These are phyloP conservation scores for Peribolospora baueri DNA, from an alignment of 768 basidiomycete species.

Conservation along the genomic window DNA sequence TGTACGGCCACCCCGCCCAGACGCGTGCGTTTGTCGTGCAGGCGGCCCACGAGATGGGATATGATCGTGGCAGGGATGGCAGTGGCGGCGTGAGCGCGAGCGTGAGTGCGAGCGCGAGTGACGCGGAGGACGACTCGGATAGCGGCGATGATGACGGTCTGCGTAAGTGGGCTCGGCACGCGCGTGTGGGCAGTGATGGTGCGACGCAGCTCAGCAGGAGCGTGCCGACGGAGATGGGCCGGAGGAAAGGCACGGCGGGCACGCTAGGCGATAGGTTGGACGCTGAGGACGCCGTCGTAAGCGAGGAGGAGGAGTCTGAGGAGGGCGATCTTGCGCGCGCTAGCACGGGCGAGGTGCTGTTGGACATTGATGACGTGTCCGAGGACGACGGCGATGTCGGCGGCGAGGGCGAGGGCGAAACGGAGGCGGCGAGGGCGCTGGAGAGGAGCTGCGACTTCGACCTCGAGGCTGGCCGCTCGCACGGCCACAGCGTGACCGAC, in stretches of 20 bases:
- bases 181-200: not conserved
- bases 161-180: too few species aligned
- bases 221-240: not conserved
- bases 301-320: too few species aligned
- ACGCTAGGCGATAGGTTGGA: constrained; percentile 1
- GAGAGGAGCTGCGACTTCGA: constrained; percentile 6
- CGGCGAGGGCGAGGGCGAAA: not conserved
- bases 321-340: constrained; percentile 2
- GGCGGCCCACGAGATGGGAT: constrained; percentile 52
- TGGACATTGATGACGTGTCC: not conserved
- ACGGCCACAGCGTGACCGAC: constrained; percentile 8
- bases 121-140: too few species aligned
- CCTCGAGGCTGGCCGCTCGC: constrained; percentile 9
- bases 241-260: not conserved
- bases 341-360: constrained; percentile 9
- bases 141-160: too few species aligned
- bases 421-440: not conserved
- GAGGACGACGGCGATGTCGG: not conserved
- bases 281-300: too few species aligned
- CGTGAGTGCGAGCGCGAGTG: too few species aligned
- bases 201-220: not conserved
- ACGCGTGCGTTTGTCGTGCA: constrained; percentile 31
- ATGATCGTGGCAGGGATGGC: constrained; percentile 3
- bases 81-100: too few species aligned
- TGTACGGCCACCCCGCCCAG: constrained; percentile 37